These are phyloP conservation scores for Cucumis cinereus DNA, from an alignment of 306 rosid species.

Conservation along the genomic window DNA sequence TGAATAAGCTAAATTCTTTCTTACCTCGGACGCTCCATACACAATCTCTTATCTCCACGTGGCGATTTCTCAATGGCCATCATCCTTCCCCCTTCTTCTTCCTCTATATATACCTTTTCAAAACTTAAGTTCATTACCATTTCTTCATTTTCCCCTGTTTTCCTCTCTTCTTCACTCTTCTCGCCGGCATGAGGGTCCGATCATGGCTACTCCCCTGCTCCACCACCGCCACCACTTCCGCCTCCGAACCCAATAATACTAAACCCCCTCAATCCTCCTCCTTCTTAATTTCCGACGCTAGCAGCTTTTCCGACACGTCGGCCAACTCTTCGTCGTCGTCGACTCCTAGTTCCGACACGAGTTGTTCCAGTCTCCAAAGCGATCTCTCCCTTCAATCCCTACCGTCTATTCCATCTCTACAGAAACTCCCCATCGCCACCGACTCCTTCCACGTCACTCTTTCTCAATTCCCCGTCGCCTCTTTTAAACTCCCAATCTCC, in stretches of 20 bases:
- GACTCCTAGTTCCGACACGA: constrained; percentile 9
- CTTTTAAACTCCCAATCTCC: constrained; percentile 42
- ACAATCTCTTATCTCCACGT: not conserved
- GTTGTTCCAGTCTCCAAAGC: constrained; percentile 26
- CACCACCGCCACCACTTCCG: constrained; percentile 8
- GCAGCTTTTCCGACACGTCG: constrained; percentile 20
- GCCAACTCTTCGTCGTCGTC: constrained; percentile 6
- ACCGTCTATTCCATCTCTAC: constrained; percentile 77
- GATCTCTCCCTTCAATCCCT: constrained; percentile 58
- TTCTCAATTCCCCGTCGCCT: constrained; percentile 28
- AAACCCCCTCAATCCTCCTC: not conserved
- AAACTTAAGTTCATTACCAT: not conserved
- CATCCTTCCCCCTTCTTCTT: not conserved
- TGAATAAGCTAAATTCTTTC: not conserved
- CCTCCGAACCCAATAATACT: constrained; percentile 8
- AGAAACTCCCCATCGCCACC: constrained; percentile 36
- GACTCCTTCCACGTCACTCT: constrained; percentile 17
- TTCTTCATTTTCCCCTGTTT: not conserved
- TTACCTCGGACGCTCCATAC: not conserved
- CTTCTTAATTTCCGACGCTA: constrained; percentile 13
- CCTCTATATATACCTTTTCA: not conserved
- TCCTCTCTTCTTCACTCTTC: not conserved
- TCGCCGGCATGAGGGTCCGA: constrained; percentile 24
- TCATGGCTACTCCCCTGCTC: constrained; percentile 23
- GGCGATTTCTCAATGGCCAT: not conserved